phyloP scores from a whole-genome alignment of 495 filamentous ascomycete genomes.

The Penicillium simplicissimum region DNA sequence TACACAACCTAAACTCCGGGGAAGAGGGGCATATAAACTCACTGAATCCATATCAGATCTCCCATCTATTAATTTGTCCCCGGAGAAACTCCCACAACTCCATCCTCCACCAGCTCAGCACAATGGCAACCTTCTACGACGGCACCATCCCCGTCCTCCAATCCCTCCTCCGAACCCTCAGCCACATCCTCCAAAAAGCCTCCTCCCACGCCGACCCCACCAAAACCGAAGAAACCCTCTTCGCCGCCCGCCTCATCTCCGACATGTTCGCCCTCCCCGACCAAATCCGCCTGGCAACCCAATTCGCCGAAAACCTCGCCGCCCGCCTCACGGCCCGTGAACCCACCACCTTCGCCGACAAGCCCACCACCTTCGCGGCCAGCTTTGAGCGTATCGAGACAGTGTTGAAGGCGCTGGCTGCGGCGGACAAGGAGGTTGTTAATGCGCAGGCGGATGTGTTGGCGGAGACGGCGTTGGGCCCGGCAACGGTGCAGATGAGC shows the following conservation, averaged over 20 bases:
- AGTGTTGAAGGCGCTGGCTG: conserved; percentile 39
- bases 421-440: conserved; percentile 41
- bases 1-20: no score
- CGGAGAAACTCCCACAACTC: not conserved
- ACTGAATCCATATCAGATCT: no score
- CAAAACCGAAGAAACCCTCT: conserved; percentile 25
- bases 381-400: conserved; percentile 43
- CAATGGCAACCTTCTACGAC: conserved; percentile 4
- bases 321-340: conserved; percentile 38
- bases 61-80: no score
- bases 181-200: conserved; percentile 6
- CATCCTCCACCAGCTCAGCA: not conserved
- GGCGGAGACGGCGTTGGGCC: conserved; percentile 19
- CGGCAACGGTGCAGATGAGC: conserved; percentile 10
- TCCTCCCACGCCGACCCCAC: conserved; percentile 13
- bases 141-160: not conserved
- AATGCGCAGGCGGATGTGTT: conserved; percentile 21
- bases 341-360: conserved; percentile 32
- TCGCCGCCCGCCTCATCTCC: conserved; percentile 29
- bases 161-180: conserved; percentile 1
- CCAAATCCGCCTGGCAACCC: conserved; percentile 46
- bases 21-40: no score
- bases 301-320: conserved; percentile 32
- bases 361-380: conserved; percentile 39
- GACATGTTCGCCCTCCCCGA: conserved; percentile 52